Evolutionary conservation across 2,329 filamentous ascomycete species (phyloP).

Genomic region (Epichloe elymi): DNA sequence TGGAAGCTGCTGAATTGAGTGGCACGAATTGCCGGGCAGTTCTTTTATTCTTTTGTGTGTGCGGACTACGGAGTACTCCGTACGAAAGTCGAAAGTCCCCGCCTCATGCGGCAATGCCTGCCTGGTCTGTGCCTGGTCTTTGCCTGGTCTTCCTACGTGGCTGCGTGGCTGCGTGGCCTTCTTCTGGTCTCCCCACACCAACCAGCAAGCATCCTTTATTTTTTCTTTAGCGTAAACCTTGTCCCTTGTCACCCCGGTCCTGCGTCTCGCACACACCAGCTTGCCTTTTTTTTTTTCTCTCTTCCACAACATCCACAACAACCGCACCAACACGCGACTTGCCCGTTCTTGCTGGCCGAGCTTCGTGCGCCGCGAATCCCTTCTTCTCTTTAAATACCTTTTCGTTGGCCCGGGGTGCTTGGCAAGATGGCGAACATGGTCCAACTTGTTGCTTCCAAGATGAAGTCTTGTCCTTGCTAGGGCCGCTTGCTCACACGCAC

Average conservation of each 20-base stretch:
- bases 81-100: no score
- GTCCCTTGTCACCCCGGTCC: neutral
- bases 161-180: no score
- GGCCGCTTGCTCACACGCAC: conserved; percentile 1
- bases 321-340: conserved; percentile 1
- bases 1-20: no score
- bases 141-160: no score
- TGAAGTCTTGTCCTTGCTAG: conserved; percentile 10
- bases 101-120: no score
- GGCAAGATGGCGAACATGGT: conserved; percentile 12
- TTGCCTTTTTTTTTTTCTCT: neutral
- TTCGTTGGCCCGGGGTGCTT: neutral
- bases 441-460: conserved; percentile 9
- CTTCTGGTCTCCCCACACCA: no score
- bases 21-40: no score
- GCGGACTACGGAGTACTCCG: no score
- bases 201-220: no score
- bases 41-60: no score
- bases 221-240: neutral
- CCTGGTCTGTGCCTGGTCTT: no score
- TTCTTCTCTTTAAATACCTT: neutral
- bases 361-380: neutral
- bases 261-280: neutral
- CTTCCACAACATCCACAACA: neutral
- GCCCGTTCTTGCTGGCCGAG: conserved; percentile 7